Conservation (phyloP, 2,329 filamentous ascomycete species). For the Penicillium aurantiogriseum region DNA sequence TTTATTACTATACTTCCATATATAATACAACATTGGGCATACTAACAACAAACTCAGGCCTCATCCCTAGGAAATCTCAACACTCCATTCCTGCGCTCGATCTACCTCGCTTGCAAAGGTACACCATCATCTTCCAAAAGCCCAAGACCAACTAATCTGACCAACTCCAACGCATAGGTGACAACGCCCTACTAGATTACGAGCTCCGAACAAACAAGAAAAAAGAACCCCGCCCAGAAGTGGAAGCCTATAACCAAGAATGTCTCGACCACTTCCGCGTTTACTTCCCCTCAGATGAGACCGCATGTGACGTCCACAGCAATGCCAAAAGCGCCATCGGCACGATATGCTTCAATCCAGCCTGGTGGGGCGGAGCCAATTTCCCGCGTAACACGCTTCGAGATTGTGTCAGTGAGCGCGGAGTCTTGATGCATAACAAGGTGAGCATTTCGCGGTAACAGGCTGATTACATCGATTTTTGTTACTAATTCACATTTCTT, state of each 20-base stretch:
- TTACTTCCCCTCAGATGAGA: slow-evolving; percentile 76
- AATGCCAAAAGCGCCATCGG: slow-evolving; percentile 54
- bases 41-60: slow-evolving; percentile 49
- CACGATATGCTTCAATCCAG: slow-evolving; percentile 74
- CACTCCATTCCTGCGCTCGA: slow-evolving; percentile 60
- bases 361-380: slow-evolving; percentile 65
- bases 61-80: slow-evolving; percentile 80
- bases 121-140: slow-evolving; percentile 9
- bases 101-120: slow-evolving; percentile 61
- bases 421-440: slow-evolving; percentile 87
- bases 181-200: slow-evolving; percentile 48
- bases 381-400: slow-evolving; percentile 73
- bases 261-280: slow-evolving; percentile 62
- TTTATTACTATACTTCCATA: neutral
- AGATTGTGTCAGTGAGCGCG: slow-evolving; percentile 70
- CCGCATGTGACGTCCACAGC: slow-evolving; percentile 61
- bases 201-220: slow-evolving; percentile 42
- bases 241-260: slow-evolving; percentile 31
- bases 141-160: neutral
- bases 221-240: slow-evolving; percentile 32
- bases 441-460: slow-evolving; percentile 44
- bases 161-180: slow-evolving; percentile 35
- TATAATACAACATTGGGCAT: neutral
- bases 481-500: neutral
- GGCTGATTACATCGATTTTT: neutral